phyloP scores from a whole-genome alignment of 768 basidiomycete species.

The Termitomyces sp. region DNA sequence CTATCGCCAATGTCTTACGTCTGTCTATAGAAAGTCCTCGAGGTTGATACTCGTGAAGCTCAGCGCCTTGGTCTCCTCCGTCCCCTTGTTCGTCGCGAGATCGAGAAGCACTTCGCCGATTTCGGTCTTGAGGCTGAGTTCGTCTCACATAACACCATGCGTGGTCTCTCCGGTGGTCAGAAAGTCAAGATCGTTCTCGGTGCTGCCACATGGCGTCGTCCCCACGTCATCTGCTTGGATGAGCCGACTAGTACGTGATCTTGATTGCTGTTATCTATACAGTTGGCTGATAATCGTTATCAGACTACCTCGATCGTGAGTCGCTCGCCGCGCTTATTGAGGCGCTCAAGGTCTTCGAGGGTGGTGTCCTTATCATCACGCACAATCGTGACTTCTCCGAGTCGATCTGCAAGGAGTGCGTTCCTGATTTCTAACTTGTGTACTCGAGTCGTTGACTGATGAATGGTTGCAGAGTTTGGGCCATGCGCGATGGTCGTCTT shows the following conservation, averaged over 20 bases:
- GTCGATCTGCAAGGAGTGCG: conserved; percentile 85
- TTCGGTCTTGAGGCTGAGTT: conserved; percentile 99
- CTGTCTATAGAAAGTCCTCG: conserved; percentile 75
- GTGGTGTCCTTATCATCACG: conserved; percentile 96
- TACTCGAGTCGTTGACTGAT: not conserved
- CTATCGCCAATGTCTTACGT: conserved; percentile 3
- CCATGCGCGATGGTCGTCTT: conserved; percentile 94
- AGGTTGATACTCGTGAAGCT: conserved; percentile 96
- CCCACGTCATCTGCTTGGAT: conserved; percentile 95
- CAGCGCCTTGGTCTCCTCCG: conserved; percentile 93
- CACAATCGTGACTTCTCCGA: conserved; percentile 99
- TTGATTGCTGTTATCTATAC: not conserved
- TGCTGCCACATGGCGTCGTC: conserved; percentile 98
- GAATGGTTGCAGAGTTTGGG: conserved; percentile 67
- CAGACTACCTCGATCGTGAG: conserved; percentile 99
- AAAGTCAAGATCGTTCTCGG: conserved; percentile 99
- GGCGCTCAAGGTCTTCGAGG: conserved; percentile 96
- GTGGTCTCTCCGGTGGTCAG: conserved; percentile 97
- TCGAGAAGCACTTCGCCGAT: conserved; percentile 99
- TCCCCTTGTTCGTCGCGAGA: conserved; percentile 96
- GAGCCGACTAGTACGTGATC: conserved; percentile 80
- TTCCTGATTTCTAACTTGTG: not conserved
- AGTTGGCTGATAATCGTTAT: conserved; percentile 8
- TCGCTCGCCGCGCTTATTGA: conserved; percentile 98
- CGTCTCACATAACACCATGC: conserved; percentile 98